Base-by-base conservation (phyloP, 371 early-diverging fungal species). In the Apophysomyces ossiformis region DNA sequence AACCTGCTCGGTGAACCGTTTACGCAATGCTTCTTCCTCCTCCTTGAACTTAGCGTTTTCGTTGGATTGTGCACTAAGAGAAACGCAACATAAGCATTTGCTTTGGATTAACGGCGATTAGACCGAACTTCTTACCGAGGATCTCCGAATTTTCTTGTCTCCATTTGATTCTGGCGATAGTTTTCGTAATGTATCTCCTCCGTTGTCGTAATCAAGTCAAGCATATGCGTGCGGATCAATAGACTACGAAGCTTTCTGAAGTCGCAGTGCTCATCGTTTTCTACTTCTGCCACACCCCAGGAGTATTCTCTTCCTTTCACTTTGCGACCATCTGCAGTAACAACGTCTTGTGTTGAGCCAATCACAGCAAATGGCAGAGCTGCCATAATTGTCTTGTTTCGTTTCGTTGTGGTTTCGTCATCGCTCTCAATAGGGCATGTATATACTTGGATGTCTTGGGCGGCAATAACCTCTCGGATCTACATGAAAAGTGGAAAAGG, bases 331-430 rank as follows among this genome's bases (percentile, higher is more conserved):
- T 89, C 90, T 16, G 73, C 65, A 9, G 90, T 87, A 43, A 74
- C 73, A 39, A 95, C 93, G 58, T 92, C 92, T 60, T 90, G 85
- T 45, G 90, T 89, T 73, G 91, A 90, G 41, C 96, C 95, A 71
- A 98, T 95, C 60, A 97, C 87, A 35, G 97, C 92, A 73, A 96
- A 96, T 9, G 98, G 98, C 92, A 93, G 90, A 37, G 96, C 93
- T 11, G 85, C 82, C 79, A 93, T 81, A 60, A 95, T 95, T 73
- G 85, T 89, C 75, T 79, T 80, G 84, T 93, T 96, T 65, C 92
- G 87, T 59, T 76, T 75, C 8, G 92, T 88, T 66, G 81, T 80
- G 37, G 85, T 83, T 70, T 94, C 94, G 69, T 94, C 95, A 37
- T 95, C 95, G 64, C 89, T 90, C 61, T 95, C 93, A 26, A 92